Conservation (phyloP, 202 grass and related monocot species). For the Panicum virgatum region DNA sequence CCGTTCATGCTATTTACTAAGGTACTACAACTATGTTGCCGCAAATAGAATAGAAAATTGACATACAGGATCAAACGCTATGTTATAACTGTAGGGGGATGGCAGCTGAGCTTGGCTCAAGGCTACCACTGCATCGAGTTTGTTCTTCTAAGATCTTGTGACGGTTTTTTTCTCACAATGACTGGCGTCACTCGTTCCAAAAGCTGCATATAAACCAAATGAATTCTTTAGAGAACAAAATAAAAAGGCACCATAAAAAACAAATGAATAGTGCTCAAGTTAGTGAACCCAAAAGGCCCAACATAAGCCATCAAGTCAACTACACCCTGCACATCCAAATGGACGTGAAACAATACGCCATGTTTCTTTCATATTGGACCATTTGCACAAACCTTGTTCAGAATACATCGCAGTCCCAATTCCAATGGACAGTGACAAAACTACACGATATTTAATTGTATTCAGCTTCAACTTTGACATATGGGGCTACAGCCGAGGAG, state of each 20-base stretch:
- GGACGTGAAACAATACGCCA: not conserved
- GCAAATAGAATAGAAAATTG: conserved; percentile 34
- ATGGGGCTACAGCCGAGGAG: not conserved
- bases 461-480: not conserved
- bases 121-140: conserved; percentile 82
- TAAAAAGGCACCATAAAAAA: not conserved
- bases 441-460: not conserved
- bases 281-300: not conserved
- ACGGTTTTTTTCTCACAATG: conserved; percentile 52
- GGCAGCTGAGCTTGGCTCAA: conserved; percentile 24
- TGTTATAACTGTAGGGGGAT: conserved; percentile 19
- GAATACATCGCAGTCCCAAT: not conserved
- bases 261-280: not conserved
- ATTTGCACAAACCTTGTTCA: not conserved
- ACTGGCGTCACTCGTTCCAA: conserved; percentile 67
- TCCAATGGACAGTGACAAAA: conserved; percentile 26
- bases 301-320: not conserved
- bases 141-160: conserved; percentile 60
- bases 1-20: conserved; percentile 32
- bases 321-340: not conserved
- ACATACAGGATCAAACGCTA: conserved; percentile 27
- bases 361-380: not conserved
- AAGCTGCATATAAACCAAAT: conserved; percentile 59
- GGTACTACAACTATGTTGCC: conserved; percentile 26
- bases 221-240: conserved; percentile 3